These are phyloP conservation scores for Aspergillus fumigatiaffinis DNA, from an alignment of 2,329 filamentous ascomycete genomes.

Conservation along the genomic window DNA sequence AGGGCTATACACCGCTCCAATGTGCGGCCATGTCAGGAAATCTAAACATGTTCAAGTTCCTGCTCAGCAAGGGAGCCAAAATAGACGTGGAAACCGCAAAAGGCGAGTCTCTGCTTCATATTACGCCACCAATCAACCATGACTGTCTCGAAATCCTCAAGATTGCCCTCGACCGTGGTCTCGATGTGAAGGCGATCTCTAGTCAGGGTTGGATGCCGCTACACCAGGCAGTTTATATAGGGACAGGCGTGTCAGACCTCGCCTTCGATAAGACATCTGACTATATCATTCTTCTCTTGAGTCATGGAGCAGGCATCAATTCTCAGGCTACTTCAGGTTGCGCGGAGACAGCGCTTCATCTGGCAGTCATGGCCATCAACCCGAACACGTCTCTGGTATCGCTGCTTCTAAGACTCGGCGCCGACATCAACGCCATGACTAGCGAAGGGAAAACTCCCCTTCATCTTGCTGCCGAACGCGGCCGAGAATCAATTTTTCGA, in stretches of 20 bases:
- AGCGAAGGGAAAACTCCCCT: constrained; percentile 21
- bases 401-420: constrained; percentile 21
- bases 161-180: constrained; percentile 8
- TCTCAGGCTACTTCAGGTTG: constrained; percentile 3
- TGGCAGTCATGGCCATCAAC: constrained; percentile 18
- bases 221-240: constrained; percentile 19
- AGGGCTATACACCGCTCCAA: constrained; percentile 29
- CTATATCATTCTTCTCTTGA: constrained; percentile 21
- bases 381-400: constrained; percentile 16
- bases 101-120: constrained; percentile 27
- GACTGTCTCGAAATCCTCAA: constrained; percentile 26
- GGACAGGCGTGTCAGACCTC: constrained; percentile 16
- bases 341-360: constrained; percentile 25
- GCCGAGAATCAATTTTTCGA: constrained; percentile 21
- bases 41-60: constrained; percentile 22
- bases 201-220: constrained; percentile 23
- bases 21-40: constrained; percentile 26
- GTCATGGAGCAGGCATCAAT: constrained; percentile 22
- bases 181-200: constrained; percentile 16
- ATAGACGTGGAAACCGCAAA: constrained; percentile 22
- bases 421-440: constrained; percentile 14
- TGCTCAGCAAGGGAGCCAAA: constrained; percentile 22
- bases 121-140: constrained; percentile 21
- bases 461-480: constrained; percentile 25
- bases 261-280: constrained; percentile 17